phyloP scores from a whole-genome alignment of 768 basidiomycete species.

The Hygrophoropsis aurantiaca region DNA sequence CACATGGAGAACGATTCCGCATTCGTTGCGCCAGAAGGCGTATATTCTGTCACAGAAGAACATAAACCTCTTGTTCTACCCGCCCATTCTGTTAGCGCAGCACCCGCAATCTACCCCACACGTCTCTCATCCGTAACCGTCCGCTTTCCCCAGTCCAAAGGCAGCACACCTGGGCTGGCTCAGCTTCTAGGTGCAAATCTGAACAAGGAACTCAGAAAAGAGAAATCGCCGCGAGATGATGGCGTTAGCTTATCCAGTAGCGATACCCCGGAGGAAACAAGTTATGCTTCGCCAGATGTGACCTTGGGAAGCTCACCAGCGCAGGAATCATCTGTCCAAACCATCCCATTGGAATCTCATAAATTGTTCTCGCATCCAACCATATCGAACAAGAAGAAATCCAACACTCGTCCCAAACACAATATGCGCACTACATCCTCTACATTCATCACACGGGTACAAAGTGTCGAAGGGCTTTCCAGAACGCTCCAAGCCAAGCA shows the following conservation, averaged over 20 bases:
- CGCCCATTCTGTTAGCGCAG: conserved; percentile 31
- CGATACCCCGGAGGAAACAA: conserved; percentile 66
- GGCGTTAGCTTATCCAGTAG: conserved; percentile 80
- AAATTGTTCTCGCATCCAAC: conserved; percentile 62
- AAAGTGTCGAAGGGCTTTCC: conserved; percentile 74
- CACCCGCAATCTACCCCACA: conserved; percentile 50
- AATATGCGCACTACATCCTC: conserved; percentile 90
- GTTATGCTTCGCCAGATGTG: conserved; percentile 41
- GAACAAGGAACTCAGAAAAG: conserved; percentile 40
- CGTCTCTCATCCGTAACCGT: conserved; percentile 61
- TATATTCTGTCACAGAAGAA: conserved; percentile 86
- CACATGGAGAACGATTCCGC: conserved; percentile 80
- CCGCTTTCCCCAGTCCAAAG: conserved; percentile 59
- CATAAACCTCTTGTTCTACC: conserved; percentile 63
- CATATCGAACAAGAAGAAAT: conserved; percentile 56
- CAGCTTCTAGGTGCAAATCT: conserved; percentile 64
- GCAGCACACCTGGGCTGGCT: conserved; percentile 59
- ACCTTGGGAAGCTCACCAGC: conserved; percentile 23
- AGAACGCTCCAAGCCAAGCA: conserved; percentile 73
- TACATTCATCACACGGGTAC: conserved; percentile 86
- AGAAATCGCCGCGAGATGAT: conserved; percentile 43
- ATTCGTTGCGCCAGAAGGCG: conserved; percentile 87
- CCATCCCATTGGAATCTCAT: conserved; percentile 41
- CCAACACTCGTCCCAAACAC: conserved; percentile 74
- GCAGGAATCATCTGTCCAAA: conserved; percentile 26